Base-by-base conservation (phyloP, 441 rosid genomes). In the Isatis lusitanica region DNA sequence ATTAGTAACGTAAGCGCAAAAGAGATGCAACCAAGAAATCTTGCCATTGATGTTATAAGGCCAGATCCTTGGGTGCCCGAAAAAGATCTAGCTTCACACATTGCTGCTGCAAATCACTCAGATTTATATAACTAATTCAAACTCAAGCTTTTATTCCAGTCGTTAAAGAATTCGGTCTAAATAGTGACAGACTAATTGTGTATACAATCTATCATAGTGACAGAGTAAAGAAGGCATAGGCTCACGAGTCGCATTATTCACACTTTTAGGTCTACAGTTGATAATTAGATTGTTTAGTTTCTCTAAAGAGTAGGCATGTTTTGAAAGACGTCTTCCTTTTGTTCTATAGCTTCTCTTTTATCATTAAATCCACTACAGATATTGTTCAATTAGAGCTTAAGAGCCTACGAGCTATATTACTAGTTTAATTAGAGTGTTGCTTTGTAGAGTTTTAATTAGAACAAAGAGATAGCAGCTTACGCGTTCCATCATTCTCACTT, bases 201-300 rank as follows among this genome's bases (percentile, higher is more conserved):
- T 28, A 70, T 50, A 70, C 28, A 1, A 5, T 11, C 24, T 56
- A 57, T 57, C 26, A 48, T 57, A 48, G 42, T 70, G 68, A 48
- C 30, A 13, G 5, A 24, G 5, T 35, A 31, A 16, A 38, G 3
- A 70, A 48, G 67, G 17, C 42, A 61, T 71, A 70, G 67, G 61
- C 68, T 61, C 61, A 61, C 52, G 75, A 71, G 46, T 21, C 26
- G 7, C 64, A 73, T 73, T 24, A 63, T 63, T 63, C 57, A 43
- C 70, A 33, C 30, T 59, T 31, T 57, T 35, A 58, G 47, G 63
- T 63, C 46, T 52, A 18, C 10, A 30, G 4, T 31, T 31, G 38
- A 31, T 55, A 43, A 33, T 18, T 24, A 55, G 63, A 73, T 43
- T 46, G 40, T 64, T 42, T 33, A 21, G 26, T 17, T 43, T 17